These are phyloP conservation scores for Diplodia scrobiculata DNA, from an alignment of 2,329 filamentous ascomycete species.

Conservation along the genomic window DNA sequence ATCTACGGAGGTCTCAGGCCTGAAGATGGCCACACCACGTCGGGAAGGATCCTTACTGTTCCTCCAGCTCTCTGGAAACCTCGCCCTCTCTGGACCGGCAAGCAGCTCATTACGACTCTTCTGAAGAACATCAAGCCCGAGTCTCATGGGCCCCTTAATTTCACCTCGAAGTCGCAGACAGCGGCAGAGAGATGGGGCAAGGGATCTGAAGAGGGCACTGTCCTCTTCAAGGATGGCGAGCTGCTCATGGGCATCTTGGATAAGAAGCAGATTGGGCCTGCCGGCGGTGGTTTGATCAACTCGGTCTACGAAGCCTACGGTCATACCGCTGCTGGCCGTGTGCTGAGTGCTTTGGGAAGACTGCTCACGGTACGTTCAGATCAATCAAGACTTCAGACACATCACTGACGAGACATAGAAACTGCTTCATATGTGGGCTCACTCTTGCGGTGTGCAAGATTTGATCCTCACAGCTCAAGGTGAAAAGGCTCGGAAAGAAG, in stretches of 20 bases:
- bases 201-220: constrained; percentile 73
- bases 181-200: constrained; percentile 77
- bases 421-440: constrained; percentile 88
- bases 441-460: constrained; percentile 97
- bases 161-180: constrained; percentile 77
- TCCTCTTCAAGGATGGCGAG: constrained; percentile 83
- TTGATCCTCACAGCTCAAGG: constrained; percentile 79
- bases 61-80: constrained; percentile 82
- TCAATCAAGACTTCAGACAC: background rate
- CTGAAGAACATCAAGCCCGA: constrained; percentile 85
- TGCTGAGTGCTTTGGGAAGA: constrained; percentile 85
- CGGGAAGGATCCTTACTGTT: constrained; percentile 78
- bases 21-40: constrained; percentile 83
- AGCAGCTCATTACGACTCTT: constrained; percentile 91
- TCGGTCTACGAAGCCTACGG: constrained; percentile 93
- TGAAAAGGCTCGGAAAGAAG: constrained; percentile 68
- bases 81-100: constrained; percentile 84
- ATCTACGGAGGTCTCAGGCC: constrained; percentile 87
- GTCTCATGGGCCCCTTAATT: constrained; percentile 73
- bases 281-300: constrained; percentile 83
- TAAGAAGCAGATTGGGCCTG: constrained; percentile 91
- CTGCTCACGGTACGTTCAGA: constrained; percentile 64
- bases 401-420: constrained; percentile 47
- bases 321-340: constrained; percentile 78
- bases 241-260: constrained; percentile 90